phyloP scores from a whole-genome alignment of 257 asterid species.

The Verbena officinalis region DNA sequence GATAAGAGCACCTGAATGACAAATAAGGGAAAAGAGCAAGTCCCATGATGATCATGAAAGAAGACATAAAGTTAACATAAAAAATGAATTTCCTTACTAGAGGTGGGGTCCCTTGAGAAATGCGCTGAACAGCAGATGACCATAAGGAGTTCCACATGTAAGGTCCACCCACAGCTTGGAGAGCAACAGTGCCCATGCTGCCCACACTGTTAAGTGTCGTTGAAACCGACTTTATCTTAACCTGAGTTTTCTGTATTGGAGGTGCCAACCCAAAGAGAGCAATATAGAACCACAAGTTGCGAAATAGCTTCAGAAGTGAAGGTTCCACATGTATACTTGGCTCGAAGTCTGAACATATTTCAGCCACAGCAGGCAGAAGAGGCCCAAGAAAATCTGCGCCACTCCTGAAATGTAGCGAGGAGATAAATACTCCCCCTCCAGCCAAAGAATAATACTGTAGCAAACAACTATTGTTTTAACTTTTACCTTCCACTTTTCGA shows the following conservation, averaged over 20 bases:
- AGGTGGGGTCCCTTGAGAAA: conserved; percentile 99
- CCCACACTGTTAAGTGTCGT: conserved; percentile 80
- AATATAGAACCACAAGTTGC: conserved; percentile 98
- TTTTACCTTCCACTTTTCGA: conserved; percentile 86
- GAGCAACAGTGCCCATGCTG: conserved; percentile 70
- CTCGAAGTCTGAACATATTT: conserved; percentile 95
- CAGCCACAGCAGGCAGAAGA: conserved; percentile 97
- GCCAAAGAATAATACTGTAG: conserved; percentile 28
- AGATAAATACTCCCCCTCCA: conserved; percentile 27
- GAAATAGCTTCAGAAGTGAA: conserved; percentile 88
- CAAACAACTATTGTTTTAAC: conserved; percentile 29
- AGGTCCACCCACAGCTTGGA: conserved; percentile 96
- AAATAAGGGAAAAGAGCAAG: conserved; percentile 12
- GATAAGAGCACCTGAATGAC: background rate
- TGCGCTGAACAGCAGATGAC: conserved; percentile 92
- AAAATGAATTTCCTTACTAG: conserved; percentile 58
- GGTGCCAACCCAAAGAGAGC: conserved; percentile 99
- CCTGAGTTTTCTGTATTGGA: conserved; percentile 72
- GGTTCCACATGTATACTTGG: conserved; percentile 90
- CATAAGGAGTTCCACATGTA: conserved; percentile 89
- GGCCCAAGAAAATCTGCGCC: conserved; percentile 99
- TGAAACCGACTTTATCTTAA: conserved; percentile 63
- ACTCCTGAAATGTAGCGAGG: conserved; percentile 67
- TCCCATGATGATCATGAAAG: background rate
- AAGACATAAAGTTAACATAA: background rate